Evolutionary conservation across 2,329 filamentous ascomycete species (phyloP), one percentile per base, ranked within the genome.

Genomic region (Pseudogymnoascus verrucosus): DNA sequence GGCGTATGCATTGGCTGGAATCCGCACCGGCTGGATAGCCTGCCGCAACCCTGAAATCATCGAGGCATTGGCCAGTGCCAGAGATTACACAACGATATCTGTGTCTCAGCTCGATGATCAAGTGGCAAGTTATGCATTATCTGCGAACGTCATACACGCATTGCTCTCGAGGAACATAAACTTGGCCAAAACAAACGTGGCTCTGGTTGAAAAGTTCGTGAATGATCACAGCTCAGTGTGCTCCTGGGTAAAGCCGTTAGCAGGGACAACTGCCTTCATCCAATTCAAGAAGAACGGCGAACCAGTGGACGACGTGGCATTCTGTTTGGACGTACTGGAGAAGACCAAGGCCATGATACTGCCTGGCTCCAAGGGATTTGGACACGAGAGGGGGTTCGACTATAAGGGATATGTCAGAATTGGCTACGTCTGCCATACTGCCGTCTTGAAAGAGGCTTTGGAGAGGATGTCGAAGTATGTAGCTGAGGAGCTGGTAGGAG

Each of bases 71-170:
- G 85, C 87, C 10, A 75, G 78, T 12, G 86, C 87, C 1, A 81
- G 91, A 42, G 88, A 95, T 74, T 96, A 95, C 78, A 96, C 90
- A 3, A 92, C 89, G 26, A 96, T 96, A 70, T 89, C 88, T 40
- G 90, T 96, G 0, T 90, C 89, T n/a, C 85, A 88, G 71, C 77
- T 96, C 5, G 91, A 96, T 73, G 90, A 96, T 72, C 82, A 84
- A 60, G 80, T 96, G 10, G 92, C 91, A 1, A 82, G 84, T 28
- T 93, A 87, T 71, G 91, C 92, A 0, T 77, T 96, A 6, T 83
- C 84, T 10, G 77, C 83, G 1, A 76, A 79, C 36, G 87, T 88
- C 19, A 83, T 91, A n/a, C 80, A 88, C 66, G 78, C 76, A 10
- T 76, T 91, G 2, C 78, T 90, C 2, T 78, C 76, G 2, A 79